Conservation (phyloP, 2,329 filamentous ascomycete genomes). For the Pseudocercospora ulei region DNA sequence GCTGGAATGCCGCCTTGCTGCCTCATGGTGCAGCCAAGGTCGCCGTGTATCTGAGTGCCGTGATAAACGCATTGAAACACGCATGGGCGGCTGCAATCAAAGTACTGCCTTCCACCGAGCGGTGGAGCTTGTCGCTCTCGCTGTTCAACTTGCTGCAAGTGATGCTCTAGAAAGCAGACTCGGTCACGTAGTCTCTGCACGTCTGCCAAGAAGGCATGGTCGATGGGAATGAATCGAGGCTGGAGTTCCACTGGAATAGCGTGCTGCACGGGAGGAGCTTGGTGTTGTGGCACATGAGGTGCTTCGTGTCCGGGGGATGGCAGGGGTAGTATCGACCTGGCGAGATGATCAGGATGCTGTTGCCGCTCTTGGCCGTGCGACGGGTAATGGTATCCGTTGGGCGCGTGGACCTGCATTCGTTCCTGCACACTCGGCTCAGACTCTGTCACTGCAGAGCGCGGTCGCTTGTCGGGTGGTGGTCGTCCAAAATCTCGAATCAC, state of each 20-base stretch:
- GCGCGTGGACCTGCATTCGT: neutral
- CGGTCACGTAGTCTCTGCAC: conserved; percentile 1
- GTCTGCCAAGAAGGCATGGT: conserved; percentile 1
- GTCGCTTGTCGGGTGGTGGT: conserved; percentile 4
- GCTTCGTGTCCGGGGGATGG: conserved; percentile 3
- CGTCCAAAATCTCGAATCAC: neutral
- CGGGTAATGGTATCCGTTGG: neutral
- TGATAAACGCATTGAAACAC: conserved; percentile 5
- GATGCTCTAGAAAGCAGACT: conserved; percentile 2
- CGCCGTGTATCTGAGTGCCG: conserved; percentile 4
- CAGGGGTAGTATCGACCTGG: conserved; percentile 1
- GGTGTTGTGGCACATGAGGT: neutral
- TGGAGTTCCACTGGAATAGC: conserved; percentile 2
- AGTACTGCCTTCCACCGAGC: conserved; percentile 3
- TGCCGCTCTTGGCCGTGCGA: neutral
- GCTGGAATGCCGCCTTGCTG: conserved; percentile 5
- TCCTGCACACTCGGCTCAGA: neutral
- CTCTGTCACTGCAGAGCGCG: neutral
- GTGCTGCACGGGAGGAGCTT: conserved; percentile 2
- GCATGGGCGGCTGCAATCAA: conserved; percentile 5
- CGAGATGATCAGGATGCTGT: neutral
- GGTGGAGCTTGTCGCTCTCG: conserved; percentile 5
- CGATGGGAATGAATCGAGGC: conserved; percentile 3
- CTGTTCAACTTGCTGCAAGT: conserved; percentile 3
- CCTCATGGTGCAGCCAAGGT: conserved; percentile 7